These are phyloP conservation scores for Dalbergia cultrata DNA, from an alignment of 306 rosid genomes.

Conservation along the genomic window DNA sequence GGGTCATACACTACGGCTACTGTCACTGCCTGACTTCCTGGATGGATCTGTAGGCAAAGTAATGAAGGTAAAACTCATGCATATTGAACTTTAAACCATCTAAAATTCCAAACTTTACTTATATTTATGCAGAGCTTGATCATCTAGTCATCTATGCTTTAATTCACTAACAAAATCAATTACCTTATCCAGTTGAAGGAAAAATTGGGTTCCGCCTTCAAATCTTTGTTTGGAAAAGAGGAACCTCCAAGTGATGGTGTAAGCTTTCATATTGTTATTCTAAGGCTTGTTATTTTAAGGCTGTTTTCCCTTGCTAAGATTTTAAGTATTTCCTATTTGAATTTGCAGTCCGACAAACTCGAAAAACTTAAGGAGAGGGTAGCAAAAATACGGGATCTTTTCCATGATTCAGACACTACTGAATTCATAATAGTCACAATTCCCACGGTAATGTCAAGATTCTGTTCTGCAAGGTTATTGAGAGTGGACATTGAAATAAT, in stretches of 20 bases:
- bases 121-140: slow-evolving; percentile 15
- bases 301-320: slow-evolving; percentile 6
- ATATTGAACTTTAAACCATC: slow-evolving; percentile 16
- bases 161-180: slow-evolving; percentile 37
- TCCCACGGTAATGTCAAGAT: slow-evolving; percentile 71
- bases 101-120: neutral
- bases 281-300: neutral
- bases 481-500: slow-evolving; percentile 18
- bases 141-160: slow-evolving; percentile 19
- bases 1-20: slow-evolving; percentile 88
- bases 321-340: slow-evolving; percentile 39
- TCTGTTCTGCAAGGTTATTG: slow-evolving; percentile 16
- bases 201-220: slow-evolving; percentile 62
- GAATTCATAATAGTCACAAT: slow-evolving; percentile 90
- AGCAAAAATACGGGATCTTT: slow-evolving; percentile 80
- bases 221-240: slow-evolving; percentile 81
- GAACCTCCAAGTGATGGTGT: slow-evolving; percentile 62
- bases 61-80: slow-evolving; percentile 61
- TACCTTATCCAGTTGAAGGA: slow-evolving; percentile 45
- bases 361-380: slow-evolving; percentile 72
- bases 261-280: slow-evolving; percentile 49
- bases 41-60: slow-evolving; percentile 86
- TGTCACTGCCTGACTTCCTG: slow-evolving; percentile 86
- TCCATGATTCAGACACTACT: slow-evolving; percentile 72
- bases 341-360: slow-evolving; percentile 70